A percentile compares a stretch with the other conserved stretches of the same genome.
These are phyloP conservation scores for Kalmanozyma brasiliensis DNA, from an alignment of 1,284 basidiomycete species.

Conservation along the genomic window DNA sequence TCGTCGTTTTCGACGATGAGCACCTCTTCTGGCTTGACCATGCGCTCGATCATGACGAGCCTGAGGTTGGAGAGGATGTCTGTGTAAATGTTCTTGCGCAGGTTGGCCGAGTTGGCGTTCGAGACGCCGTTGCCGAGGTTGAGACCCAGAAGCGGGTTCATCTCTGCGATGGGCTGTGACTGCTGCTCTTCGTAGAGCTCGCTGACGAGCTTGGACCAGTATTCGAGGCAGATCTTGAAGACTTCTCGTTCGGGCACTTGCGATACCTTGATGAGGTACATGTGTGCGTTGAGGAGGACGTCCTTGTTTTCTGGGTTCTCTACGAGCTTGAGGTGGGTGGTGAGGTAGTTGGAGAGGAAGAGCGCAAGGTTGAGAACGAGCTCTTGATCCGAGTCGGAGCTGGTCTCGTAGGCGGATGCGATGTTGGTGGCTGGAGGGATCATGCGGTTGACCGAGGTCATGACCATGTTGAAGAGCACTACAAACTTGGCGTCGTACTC, in stretches of 20 bases:
- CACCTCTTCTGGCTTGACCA: conserved; percentile 98
- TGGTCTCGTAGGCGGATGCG: conserved; percentile 88
- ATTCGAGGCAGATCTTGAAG: conserved; percentile 99
- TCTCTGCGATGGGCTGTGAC: conserved; percentile 88
- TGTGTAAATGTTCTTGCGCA: conserved; percentile 91
- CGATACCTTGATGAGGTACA: conserved; percentile 98
- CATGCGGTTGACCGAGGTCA: conserved; percentile 67
- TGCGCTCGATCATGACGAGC: conserved; percentile 96
- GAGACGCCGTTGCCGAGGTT: conserved; percentile 70
- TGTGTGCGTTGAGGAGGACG: conserved; percentile 81
- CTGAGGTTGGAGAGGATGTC: conserved; percentile 91
- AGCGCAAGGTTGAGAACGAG: conserved; percentile 95
- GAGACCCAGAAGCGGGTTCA: conserved; percentile 90
- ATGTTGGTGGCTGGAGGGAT: conserved; percentile 79
- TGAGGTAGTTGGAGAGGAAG: conserved; percentile 95
- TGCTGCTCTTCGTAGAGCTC: conserved; percentile 99
- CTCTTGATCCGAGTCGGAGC: conserved; percentile 93
- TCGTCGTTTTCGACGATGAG: conserved; percentile 99
- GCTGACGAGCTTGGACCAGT: conserved; percentile 94
- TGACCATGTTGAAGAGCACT: conserved; percentile 84
- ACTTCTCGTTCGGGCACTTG: conserved; percentile 98
- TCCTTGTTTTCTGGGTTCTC: conserved; percentile 92
- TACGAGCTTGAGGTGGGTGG: conserved; percentile 84
- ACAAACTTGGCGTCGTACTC: conserved; percentile 99
- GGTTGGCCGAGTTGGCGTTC: conserved; percentile 64